Conservation (phyloP, 768 basidiomycete species). For the Suillus subalutaceus region DNA sequence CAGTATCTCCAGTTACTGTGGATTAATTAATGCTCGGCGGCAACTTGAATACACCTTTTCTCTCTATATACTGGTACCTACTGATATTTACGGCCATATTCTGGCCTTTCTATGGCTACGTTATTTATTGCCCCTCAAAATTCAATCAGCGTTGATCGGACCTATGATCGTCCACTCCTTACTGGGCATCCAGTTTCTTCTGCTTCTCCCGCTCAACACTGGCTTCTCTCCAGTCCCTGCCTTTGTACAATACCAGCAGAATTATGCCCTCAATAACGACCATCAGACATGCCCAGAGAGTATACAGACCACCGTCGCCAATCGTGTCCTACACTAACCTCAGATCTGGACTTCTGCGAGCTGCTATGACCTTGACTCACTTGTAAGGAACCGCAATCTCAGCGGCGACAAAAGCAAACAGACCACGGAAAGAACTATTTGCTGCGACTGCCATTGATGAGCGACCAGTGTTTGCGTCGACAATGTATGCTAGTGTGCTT, state of each 20-base stretch:
- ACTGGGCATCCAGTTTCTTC: slow-evolving; percentile 3
- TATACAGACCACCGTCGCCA: slow-evolving; percentile 34
- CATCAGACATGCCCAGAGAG: slow-evolving; percentile 54
- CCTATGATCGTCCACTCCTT: neutral
- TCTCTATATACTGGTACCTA: no score
- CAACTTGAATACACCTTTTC: no score
- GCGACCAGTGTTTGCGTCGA: slow-evolving; percentile 82
- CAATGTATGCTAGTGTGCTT: slow-evolving; percentile 79
- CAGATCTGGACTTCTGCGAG: neutral
- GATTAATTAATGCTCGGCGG: no score
- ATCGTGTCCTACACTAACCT: slow-evolving; percentile 11
- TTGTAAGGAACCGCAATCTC: slow-evolving; percentile 81
- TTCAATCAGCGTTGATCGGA: neutral
- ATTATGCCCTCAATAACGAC: slow-evolving; percentile 54
- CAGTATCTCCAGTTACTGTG: no score
- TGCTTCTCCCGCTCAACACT: slow-evolving; percentile 48
- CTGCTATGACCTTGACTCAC: neutral
- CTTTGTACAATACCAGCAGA: slow-evolving; percentile 60
- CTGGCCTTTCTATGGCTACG: neutral
- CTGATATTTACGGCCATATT: no score
- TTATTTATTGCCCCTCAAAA: neutral
- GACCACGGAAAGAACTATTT: slow-evolving; percentile 77
- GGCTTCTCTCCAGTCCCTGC: slow-evolving; percentile 57
- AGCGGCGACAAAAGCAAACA: slow-evolving; percentile 65
- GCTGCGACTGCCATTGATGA: slow-evolving; percentile 76